phyloP scores from a whole-genome alignment of 176 grass and related monocot species.

The Musa itinerans region DNA sequence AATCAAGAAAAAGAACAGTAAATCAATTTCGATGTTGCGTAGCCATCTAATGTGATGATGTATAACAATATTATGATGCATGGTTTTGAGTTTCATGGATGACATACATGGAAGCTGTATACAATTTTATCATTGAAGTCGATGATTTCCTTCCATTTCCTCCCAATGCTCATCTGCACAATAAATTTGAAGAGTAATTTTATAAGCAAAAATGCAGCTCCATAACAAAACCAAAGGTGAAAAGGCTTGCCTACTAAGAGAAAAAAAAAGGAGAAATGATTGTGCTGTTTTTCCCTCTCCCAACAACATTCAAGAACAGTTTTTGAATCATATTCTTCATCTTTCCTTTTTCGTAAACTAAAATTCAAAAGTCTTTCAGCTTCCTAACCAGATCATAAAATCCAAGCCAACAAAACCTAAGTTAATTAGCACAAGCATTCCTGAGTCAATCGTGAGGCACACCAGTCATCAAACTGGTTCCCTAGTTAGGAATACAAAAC shows the following conservation, averaged over 20 bases:
- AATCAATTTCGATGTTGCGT: not conserved
- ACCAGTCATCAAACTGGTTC: too few species aligned
- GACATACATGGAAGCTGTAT: constrained; percentile 90
- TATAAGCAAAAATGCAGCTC: not conserved
- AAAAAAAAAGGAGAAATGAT: not conserved
- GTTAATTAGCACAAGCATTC: not conserved
- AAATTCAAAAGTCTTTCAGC: not conserved
- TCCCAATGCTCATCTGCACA: constrained; percentile 86
- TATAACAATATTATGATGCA: not conserved
- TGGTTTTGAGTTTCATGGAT: not conserved
- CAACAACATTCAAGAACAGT: not conserved
- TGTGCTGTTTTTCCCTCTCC: not conserved
- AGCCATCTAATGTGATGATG: constrained; percentile 1
- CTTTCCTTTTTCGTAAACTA: not conserved
- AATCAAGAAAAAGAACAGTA: not conserved
- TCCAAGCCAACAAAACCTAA: not conserved
- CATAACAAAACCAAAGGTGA: not conserved
- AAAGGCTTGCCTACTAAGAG: not conserved
- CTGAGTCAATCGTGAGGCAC: not conserved
- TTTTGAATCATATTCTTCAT: not conserved
- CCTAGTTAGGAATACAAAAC: too few species aligned
- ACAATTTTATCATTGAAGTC: constrained; percentile 87
- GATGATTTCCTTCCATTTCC: constrained; percentile 96
- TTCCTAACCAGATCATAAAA: not conserved
- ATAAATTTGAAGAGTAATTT: constrained; percentile 3